Conservation (phyloP, 768 basidiomycete species). For the Psilocybe subaeruginosa region DNA sequence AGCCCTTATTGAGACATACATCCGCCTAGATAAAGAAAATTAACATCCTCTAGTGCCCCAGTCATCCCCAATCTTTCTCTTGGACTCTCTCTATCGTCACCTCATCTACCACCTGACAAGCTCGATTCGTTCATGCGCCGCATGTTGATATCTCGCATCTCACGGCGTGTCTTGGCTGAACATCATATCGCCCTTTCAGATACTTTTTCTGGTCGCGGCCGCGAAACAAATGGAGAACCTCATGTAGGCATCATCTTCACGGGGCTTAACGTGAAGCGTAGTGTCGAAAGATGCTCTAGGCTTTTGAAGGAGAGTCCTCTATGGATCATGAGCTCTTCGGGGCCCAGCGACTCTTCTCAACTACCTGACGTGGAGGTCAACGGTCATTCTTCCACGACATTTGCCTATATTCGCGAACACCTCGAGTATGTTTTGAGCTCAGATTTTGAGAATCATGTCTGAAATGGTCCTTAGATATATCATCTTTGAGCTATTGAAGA, state of each 20-base stretch:
- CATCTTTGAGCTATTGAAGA: constrained; percentile 88
- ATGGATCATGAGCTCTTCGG: constrained; percentile 40
- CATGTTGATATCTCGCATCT: constrained; percentile 91
- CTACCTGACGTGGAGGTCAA: constrained; percentile 75
- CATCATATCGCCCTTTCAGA: constrained; percentile 86
- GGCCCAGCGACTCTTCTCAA: constrained; percentile 22
- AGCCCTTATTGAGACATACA: constrained; percentile 4
- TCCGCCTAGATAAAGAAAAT: background rate
- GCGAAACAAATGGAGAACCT: constrained; percentile 44
- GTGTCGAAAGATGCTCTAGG: constrained; percentile 68
- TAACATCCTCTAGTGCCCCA: constrained; percentile 48
- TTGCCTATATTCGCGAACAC: constrained; percentile 87
- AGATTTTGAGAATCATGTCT: constrained; percentile 6
- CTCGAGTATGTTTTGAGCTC: constrained; percentile 59
- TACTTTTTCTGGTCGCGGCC: constrained; percentile 43
- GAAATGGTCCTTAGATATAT: constrained; percentile 60
- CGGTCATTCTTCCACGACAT: constrained; percentile 69
- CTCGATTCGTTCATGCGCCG: constrained; percentile 88
- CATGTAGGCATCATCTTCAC: constrained; percentile 90
- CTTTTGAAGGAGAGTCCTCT: constrained; percentile 55
- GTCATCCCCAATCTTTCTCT: constrained; percentile 84
- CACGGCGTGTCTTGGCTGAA: constrained; percentile 85
- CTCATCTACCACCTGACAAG: constrained; percentile 73
- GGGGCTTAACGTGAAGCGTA: constrained; percentile 65
- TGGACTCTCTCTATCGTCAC: constrained; percentile 84